These are phyloP conservation scores for Gracilaria vermiculophylla DNA, from an alignment of 23 red algal genomes.

Conservation along the genomic window DNA sequence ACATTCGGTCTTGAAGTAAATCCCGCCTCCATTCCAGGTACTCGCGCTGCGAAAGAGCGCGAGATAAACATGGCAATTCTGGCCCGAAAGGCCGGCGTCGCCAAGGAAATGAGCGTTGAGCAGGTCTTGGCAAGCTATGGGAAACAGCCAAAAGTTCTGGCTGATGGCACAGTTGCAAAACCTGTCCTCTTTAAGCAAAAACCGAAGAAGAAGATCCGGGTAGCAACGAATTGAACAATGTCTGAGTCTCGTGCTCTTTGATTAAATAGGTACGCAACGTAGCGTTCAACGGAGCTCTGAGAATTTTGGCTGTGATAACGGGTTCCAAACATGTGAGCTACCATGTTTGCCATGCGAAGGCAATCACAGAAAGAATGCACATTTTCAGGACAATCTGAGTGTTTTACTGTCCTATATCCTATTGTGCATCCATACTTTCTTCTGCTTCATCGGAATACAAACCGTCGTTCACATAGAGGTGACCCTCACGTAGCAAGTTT, in stretches of 20 bases:
- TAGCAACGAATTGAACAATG: not conserved
- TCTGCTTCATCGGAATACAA: not conserved
- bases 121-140: constrained; percentile 45
- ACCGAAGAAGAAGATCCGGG: constrained; percentile 29
- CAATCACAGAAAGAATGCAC: not conserved
- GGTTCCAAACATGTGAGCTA: not conserved
- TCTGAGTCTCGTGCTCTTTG: not conserved
- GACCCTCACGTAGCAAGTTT: constrained; percentile 8
- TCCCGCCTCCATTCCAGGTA: constrained; percentile 53
- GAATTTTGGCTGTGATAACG: not conserved
- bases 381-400: too few relatives aligned
- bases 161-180: constrained; percentile 13
- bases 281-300: not conserved
- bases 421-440: not conserved
- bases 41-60: constrained; percentile 15
- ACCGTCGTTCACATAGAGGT: constrained; percentile 26
- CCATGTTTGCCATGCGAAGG: not conserved
- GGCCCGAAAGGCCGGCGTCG: not conserved
- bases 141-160: not conserved
- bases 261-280: not conserved
- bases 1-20: constrained; percentile 40
- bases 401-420: too few relatives aligned
- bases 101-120: constrained; percentile 7
- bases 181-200: constrained; percentile 53
- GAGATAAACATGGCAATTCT: constrained; percentile 13